phyloP scores from a whole-genome alignment of 306 rosid species.

The Rosa persica region DNA sequence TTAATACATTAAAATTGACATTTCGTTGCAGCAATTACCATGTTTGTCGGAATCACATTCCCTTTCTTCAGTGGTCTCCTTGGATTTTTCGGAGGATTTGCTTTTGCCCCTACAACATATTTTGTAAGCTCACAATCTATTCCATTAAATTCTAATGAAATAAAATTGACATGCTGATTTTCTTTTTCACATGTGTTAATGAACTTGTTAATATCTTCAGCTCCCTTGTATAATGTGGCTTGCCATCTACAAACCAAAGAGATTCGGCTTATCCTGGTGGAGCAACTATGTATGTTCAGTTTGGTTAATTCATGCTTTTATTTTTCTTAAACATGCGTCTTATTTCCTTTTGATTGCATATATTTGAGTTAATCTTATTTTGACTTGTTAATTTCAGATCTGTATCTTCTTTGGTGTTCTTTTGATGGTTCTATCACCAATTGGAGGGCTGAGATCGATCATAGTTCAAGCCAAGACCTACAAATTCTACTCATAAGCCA shows the following conservation, averaged over 20 bases:
- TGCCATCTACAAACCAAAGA: constrained; percentile 71
- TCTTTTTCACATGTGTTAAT: neutral
- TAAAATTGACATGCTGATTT: neutral
- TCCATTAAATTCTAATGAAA: neutral
- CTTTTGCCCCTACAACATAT: constrained; percentile 86
- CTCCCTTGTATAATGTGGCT: constrained; percentile 92
- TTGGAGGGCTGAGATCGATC: constrained; percentile 80
- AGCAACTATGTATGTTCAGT: constrained; percentile 58
- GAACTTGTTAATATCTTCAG: constrained; percentile 38
- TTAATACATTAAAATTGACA: neutral
- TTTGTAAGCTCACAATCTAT: constrained; percentile 48
- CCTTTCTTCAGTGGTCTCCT: constrained; percentile 80
- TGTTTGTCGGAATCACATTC: constrained; percentile 69
- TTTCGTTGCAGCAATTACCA: constrained; percentile 57
- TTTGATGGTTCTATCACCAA: constrained; percentile 66
- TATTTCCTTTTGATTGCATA: neutral
- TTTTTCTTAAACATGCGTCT: neutral
- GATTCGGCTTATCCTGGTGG: constrained; percentile 71
- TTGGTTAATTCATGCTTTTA: neutral
- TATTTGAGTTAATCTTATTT: neutral
- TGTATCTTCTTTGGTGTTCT: constrained; percentile 66
- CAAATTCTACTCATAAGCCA: constrained; percentile 52
- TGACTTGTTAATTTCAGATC: constrained; percentile 43
- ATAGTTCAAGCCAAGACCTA: constrained; percentile 54
- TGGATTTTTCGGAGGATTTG: constrained; percentile 83